Evolutionary conservation across 768 basidiomycete species (phyloP), one percentile per base, ranked within the genome.

Genomic region (Phlegmacium glaucopus): DNA sequence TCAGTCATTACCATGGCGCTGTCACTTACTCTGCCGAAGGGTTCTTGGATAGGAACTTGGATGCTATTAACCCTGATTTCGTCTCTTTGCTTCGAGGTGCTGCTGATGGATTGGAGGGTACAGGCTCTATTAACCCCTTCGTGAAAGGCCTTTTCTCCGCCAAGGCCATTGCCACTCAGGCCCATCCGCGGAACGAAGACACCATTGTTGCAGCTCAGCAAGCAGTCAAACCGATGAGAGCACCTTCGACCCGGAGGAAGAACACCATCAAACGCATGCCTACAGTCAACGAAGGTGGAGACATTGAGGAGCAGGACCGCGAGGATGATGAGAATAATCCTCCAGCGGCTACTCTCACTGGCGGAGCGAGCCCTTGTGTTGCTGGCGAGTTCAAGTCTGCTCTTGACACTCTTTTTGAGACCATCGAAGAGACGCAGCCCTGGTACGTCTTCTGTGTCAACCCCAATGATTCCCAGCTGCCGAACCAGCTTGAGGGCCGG

Each of bases 141-240:
- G 80, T 97, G 40, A 90, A 91, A 51, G 87, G 87, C 7, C 70
- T 99, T 6, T 98, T 98, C 68, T 86, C 85, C 0, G 81, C 75
- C 32, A 92, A 91, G 61, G 86, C 87, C 2, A 93, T 99, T 51
- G 90, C 93, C 0, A 95, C 92, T 0, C 86, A 93, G 60, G 90
- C 85, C 0, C 94, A 97, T 60, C 94, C 95, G 0, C 74, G 86
- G 52, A 87, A 94, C 57, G 93, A 97, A 58, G 94, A 95, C 42
- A 96, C 94, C 0, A 94, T 97, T 51, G 94, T 97, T 12, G 81
- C 93, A 5, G 94, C 93, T 0, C 92, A 94, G 61, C 94, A 96
- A 63, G 83, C 85, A 29, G 85, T 93, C 53, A 93, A 94, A 66
- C 95, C 95, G 0, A 91, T 96, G 85, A 83, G 94, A 8, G 83